phyloP scores from a whole-genome alignment of 768 basidiomycete species.

The Lepiota venenata region DNA sequence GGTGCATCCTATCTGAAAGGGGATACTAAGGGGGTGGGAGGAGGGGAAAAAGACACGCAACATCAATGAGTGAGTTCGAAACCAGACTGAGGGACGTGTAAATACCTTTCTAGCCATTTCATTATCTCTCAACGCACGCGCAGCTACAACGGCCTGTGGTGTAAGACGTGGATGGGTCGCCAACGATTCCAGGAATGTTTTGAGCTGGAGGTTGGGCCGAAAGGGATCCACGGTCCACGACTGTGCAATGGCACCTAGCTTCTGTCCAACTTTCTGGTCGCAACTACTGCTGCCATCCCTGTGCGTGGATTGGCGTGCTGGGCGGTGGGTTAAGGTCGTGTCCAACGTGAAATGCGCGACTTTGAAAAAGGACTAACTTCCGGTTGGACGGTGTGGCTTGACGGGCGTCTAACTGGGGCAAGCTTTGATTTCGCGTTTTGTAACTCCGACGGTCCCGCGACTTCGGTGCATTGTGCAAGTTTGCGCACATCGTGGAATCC shows the following conservation, averaged over 20 bases:
- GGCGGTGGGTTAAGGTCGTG: too few relatives aligned
- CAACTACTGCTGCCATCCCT: constrained; percentile 17
- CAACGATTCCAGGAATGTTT: constrained; percentile 59
- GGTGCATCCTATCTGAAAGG: constrained; percentile 57
- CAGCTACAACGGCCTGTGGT: constrained; percentile 54
- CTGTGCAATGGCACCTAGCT: constrained; percentile 52
- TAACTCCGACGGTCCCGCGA: constrained; percentile 7
- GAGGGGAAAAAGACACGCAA: not conserved
- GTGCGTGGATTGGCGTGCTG: not conserved
- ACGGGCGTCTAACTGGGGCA: too few relatives aligned
- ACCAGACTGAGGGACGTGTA: constrained; percentile 25
- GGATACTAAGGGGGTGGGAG: constrained; percentile 64
- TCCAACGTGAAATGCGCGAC: too few relatives aligned
- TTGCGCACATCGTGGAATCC: constrained; percentile 2
- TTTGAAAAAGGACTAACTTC: too few relatives aligned
- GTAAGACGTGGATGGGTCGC: constrained; percentile 69
- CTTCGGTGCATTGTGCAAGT: too few relatives aligned
- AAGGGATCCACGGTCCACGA: constrained; percentile 73
- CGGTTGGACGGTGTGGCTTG: too few relatives aligned
- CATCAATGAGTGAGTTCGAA: not conserved
- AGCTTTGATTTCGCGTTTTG: not conserved
- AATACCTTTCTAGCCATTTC: constrained; percentile 56
- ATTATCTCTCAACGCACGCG: constrained; percentile 51
- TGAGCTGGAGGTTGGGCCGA: constrained; percentile 73
- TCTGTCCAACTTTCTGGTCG: constrained; percentile 38